Evolutionary conservation across 2,329 filamentous ascomycete genomes (phyloP), one percentile per base, ranked within the genome.

Genomic region (Lachnellula arida): DNA sequence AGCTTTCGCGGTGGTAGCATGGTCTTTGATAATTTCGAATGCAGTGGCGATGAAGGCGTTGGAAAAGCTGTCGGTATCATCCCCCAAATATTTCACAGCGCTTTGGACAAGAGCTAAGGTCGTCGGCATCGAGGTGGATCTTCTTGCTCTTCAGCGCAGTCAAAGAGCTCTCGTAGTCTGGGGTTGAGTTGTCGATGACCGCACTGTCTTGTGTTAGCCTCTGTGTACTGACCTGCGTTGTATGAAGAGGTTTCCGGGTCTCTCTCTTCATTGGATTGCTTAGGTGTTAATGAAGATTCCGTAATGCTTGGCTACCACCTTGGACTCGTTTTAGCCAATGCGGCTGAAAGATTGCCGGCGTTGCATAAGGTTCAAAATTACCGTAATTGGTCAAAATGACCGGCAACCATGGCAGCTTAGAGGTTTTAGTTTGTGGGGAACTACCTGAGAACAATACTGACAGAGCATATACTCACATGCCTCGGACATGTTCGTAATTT

Each of bases 1-100:
- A 9, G 54, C 39, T 35, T 56, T 46, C 37, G 28, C 28, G 15
- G 22, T 39, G 32, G 32, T 46, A 3, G 56, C 53, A 3, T 49
- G 5, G 32, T 34, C 19, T 48, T 59, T 49, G 17, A 46, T 53
- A 53, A 61, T 56, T 7, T 43, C 19, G 1, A 56, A 60, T 22
- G 53, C 51, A 53, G 62, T 59, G n/a, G 49, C 53, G 43, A 57
- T 48, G 19, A 63, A 43, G n/a, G 51, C 55, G 43, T 51, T 37
- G 23, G 56, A 47, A 43, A 60, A 60, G 22, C 39, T 32, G 34
- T 56, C 57, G n/a, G 55, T 56, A 22, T 59, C 55, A 1, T 23
- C n/a, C 48, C 60, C 55, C 35, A 59, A 32, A 35, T 4, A 48
- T 11, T 5, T n/a, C 9, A 60, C 22, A 47, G 54, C 49, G 7